Base-by-base conservation (phyloP, 495 filamentous ascomycete species). In the Bacidia gigantensis region DNA sequence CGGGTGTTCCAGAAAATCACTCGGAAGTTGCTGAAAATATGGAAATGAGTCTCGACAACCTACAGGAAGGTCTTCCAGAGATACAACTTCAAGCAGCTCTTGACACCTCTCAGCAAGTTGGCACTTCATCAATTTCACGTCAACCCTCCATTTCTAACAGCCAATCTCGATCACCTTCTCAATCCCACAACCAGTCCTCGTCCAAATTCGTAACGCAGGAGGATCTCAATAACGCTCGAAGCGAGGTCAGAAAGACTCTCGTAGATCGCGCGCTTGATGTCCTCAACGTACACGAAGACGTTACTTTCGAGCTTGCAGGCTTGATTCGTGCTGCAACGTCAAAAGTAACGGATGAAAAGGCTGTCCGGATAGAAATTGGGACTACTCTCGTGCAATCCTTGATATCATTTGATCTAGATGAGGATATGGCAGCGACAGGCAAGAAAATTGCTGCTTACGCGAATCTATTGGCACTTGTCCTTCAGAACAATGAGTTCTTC, bases 371-470 rank as follows among this genome's bases (percentile, higher is more conserved):
- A 46, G 86, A 90, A 49, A 84, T 95, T 55, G 87, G 84, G 47
- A 77, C 82, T 26, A 87, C 87, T 2, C 74, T 99, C 47, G 79
- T 90, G 2, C 81, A 87, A 55, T 95, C 89, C 3, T 74, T 99
- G 14, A 82, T 92, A 62, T 97, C 93, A 2, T 73, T 96, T 50
- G 73, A 76, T 52, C 72, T 76, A 56, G 84, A 89, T 39, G 84
- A 86, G 22, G 82, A 90, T 45, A 72, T 84, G 60, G 71, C 77
- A 44, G 69, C 76, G 25, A 67, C 75, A 24, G 86, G 84, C 11
- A 84, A 89, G 61, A 93, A 89, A 59, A 85, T 97, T 54, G 84
- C 89, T 18, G 86, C 93, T 0, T 95, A 89, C 65, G 89, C 92
- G 11, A 90, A 99, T 66, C 77, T 99, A 35, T 72, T 99, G 11